Evolutionary conservation across 2,329 filamentous ascomycete species (phyloP).

Genomic region (Corinectria fuckeliana): DNA sequence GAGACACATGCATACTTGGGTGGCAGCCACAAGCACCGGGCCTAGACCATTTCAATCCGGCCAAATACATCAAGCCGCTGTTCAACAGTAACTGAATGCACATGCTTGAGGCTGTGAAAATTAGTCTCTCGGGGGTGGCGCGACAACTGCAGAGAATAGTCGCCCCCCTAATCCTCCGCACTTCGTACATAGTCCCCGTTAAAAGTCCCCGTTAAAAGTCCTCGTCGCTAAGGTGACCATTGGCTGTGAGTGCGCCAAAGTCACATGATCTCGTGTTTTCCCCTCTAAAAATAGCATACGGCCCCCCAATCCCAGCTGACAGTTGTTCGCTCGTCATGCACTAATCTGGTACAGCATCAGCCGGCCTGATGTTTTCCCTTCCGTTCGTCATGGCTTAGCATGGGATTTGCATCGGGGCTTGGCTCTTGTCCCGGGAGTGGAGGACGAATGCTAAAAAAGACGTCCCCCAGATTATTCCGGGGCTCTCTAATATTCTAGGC

Average conservation of each 20-base stretch:
- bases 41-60: not conserved
- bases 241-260: constrained; percentile 1
- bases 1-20: not conserved
- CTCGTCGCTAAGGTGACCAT: constrained; percentile 17
- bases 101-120: not conserved
- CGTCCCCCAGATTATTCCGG: not conserved
- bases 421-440: not conserved
- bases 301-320: not conserved
- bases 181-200: not conserved
- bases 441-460: not conserved
- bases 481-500: no score
- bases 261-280: constrained; percentile 44
- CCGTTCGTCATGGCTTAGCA: not conserved
- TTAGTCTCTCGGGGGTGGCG: not conserved
- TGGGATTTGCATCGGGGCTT: not conserved
- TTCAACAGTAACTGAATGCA: not conserved
- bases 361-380: not conserved
- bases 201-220: constrained; percentile 1
- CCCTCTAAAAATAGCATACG: constrained; percentile 35
- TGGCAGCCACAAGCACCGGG: not conserved
- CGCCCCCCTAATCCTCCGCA: not conserved
- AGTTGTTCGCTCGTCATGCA: constrained; percentile 5
- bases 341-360: constrained; percentile 1
- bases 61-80: not conserved
- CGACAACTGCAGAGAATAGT: constrained; percentile 2